Base-by-base conservation (phyloP, 345 rosid genomes). In the Gynandropsis gynandra region DNA sequence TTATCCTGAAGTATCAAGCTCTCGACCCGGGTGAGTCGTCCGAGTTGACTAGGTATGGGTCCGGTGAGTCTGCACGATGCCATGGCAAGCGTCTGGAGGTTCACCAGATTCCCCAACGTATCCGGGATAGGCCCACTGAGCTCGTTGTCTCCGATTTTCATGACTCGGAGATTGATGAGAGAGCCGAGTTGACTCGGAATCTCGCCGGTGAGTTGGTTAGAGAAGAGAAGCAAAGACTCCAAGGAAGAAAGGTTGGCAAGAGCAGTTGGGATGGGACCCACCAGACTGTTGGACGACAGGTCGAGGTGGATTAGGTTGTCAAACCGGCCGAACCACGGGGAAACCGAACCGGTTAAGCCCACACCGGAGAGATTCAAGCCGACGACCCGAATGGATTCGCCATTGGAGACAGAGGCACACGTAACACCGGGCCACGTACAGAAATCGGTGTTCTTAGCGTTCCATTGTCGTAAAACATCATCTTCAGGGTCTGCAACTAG, bases 251-350 rank as follows among this genome's bases (percentile, higher is more conserved):
- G 95, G 71, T 78, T 74, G 20, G 93, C 81, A 55, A 87, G 81
- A 60, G 78, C 61, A 16, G 95, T 69, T 81, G 98, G 96, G 53
- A 92, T 79, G 75, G 93, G 83, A 19, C 98, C 97, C 65, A 59
- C 64, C 16, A 92, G 80, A 68, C 60, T 55, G 70, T 92, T 92
- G 58, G 87, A 76, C 37, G 97, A 92, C 52, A 87, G 90, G 73
- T 92, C 98, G 45, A 92, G 96, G 70, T 84, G 88, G 80, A 76
- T 65, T 59, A 92, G 87, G 80, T 78, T 75, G 21, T 38, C 58
- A 20, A 92, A 69, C 50, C 74, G 80, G 52, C 84, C 81, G 29
- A 92, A 64, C 10, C 77, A 69, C 0, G 90, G 78, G 11, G 97
- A 72, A 34, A 92, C 52, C 8, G 86, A 72, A 18, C 98, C 98